Conservation (phyloP, 1,284 basidiomycete species). For the Heterobasidion parviporum region DNA sequence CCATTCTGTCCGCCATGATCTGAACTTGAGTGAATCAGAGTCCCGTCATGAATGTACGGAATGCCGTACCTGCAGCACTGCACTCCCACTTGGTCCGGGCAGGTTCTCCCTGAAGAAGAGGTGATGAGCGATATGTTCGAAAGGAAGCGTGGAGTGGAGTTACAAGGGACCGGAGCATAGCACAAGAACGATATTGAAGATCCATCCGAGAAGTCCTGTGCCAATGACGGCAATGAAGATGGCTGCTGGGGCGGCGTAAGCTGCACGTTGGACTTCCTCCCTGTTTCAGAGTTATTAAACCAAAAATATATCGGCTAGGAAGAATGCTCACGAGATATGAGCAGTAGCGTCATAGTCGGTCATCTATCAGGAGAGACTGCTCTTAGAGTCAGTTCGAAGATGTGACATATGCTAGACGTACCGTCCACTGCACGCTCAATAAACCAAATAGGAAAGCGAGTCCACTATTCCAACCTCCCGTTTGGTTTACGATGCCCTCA, state of each 20-base stretch:
- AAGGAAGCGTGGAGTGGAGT: constrained; percentile 22
- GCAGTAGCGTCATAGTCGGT: constrained; percentile 70
- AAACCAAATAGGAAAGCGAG: constrained; percentile 85
- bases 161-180: constrained; percentile 73
- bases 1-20: constrained; percentile 73
- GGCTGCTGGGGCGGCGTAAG: constrained; percentile 74
- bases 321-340: constrained; percentile 73
- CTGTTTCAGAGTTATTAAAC: constrained; percentile 22
- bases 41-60: not conserved
- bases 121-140: not conserved
- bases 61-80: constrained; percentile 55
- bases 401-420: constrained; percentile 25
- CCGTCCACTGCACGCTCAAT: constrained; percentile 87
- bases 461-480: constrained; percentile 75
- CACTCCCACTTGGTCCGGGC: constrained; percentile 57
- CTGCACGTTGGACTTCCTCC: constrained; percentile 85
- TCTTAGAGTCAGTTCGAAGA: not conserved
- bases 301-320: not conserved
- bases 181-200: constrained; percentile 78
- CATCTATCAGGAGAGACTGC: not conserved
- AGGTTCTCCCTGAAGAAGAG: constrained; percentile 40
- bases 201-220: constrained; percentile 78
- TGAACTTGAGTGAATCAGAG: constrained; percentile 17
- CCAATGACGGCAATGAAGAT: constrained; percentile 87
- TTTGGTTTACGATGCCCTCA: constrained; percentile 60